Percentiles rank a stretch among this genome's conserved stretches.
Conservation (phyloP, 371 early-diverging fungal species). For the Basidiobolus meristosporus region DNA sequence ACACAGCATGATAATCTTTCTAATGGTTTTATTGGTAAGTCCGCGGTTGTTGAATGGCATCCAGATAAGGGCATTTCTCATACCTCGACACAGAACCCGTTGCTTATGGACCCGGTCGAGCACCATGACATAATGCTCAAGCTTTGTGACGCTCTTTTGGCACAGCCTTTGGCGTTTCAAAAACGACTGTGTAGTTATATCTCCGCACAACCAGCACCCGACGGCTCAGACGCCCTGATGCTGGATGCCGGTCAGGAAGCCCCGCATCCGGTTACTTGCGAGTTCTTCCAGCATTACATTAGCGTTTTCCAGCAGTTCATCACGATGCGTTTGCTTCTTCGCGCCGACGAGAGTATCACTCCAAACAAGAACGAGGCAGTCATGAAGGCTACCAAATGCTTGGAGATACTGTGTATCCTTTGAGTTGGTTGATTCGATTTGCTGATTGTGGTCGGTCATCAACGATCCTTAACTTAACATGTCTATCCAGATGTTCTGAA, state of each 20-base stretch:
- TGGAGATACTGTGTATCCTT: conserved; percentile 16
- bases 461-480: no score
- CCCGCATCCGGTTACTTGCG: no score
- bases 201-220: no score
- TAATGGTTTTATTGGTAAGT: neutral
- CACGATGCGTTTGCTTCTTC: conserved; percentile 2
- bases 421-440: conserved; percentile 1
- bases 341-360: neutral
- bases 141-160: conserved; percentile 1
- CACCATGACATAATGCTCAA: conserved; percentile 2
- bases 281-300: conserved; percentile 2
- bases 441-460: neutral
- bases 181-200: neutral
- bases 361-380: conserved; percentile 17
- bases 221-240: neutral
- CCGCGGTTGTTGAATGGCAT: no score
- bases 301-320: conserved; percentile 5
- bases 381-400: conserved; percentile 17
- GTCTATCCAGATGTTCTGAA: conserved; percentile 18
- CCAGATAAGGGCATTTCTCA: no score
- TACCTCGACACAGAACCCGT: no score
- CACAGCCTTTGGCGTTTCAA: neutral
- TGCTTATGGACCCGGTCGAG: conserved; percentile 1
- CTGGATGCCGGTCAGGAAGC: neutral
- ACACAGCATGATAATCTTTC: neutral